Percentiles rank a stretch among this genome's conserved stretches.
phyloP scores from a whole-genome alignment of 1,139 yeast species.

The Taphrina flavorubra region DNA sequence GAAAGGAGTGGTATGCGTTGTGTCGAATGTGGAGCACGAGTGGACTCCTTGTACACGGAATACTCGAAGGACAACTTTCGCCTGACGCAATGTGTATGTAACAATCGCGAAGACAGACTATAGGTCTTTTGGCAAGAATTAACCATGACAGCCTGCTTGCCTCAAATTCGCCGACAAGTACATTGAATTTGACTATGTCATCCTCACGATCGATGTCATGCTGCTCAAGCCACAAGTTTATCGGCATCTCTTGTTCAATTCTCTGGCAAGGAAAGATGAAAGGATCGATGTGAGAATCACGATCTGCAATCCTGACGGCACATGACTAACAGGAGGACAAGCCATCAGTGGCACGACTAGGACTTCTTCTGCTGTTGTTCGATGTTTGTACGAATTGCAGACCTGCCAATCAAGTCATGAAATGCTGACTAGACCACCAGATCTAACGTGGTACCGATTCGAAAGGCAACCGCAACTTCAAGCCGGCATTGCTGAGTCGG shows the following conservation, averaged over 20 bases:
- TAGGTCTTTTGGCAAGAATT: neutral
- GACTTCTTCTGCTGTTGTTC: conserved; percentile 72
- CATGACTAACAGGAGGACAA: neutral
- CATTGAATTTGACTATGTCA: conserved; percentile 84
- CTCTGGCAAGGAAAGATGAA: conserved; percentile 53
- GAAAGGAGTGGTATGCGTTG: conserved; percentile 68
- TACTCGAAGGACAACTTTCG: conserved; percentile 81
- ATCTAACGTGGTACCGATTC: conserved; percentile 87
- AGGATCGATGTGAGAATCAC: conserved; percentile 18
- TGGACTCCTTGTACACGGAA: conserved; percentile 67
- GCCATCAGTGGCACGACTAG: conserved; percentile 51
- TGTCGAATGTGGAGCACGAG: conserved; percentile 78
- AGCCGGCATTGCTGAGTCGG: conserved; percentile 17
- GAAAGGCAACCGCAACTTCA: conserved; percentile 59
- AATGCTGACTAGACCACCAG: conserved; percentile 50
- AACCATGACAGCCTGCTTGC: conserved; percentile 57
- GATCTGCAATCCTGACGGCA: no score
- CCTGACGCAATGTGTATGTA: conserved; percentile 67
- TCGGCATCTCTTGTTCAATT: conserved; percentile 82
- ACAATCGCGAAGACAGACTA: no score
- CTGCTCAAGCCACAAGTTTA: conserved; percentile 88
- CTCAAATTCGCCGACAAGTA: conserved; percentile 82
- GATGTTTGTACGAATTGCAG: conserved; percentile 60
- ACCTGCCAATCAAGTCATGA: neutral
- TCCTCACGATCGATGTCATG: conserved; percentile 80